Evolutionary conservation across 441 rosid genomes (phyloP).

Genomic region (Eugenia klotzschiana): DNA sequence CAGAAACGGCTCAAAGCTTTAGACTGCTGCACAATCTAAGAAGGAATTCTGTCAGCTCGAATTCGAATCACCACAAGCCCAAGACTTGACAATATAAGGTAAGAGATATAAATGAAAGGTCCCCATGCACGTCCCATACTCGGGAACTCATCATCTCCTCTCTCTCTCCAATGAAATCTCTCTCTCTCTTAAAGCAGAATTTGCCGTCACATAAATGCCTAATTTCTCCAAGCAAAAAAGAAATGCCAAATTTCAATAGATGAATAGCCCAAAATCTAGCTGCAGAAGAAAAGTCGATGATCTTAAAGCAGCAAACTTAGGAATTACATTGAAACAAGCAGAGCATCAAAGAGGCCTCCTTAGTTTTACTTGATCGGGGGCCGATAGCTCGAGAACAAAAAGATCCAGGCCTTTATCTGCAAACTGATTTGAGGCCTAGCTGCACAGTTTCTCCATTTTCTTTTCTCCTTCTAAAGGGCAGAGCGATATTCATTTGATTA

Average conservation of each 20-base stretch:
- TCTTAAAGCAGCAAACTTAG: neutral
- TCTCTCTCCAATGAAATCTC: conserved; percentile 7
- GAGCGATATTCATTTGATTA: neutral
- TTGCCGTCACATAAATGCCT: no score
- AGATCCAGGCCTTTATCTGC: neutral
- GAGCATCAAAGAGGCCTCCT: neutral
- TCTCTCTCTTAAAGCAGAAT: neutral
- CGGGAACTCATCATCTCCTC: conserved; percentile 15
- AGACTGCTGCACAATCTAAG: neutral
- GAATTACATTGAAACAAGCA: neutral
- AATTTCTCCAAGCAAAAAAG: no score
- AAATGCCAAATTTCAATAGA: neutral
- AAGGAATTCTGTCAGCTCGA: neutral
- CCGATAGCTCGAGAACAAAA: neutral
- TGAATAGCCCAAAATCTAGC: neutral
- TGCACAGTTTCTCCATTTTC: neutral
- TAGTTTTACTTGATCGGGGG: neutral
- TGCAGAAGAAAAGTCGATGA: neutral
- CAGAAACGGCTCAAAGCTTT: neutral
- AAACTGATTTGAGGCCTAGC: neutral
- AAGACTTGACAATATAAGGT: neutral
- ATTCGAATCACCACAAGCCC: neutral
- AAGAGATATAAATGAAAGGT: neutral
- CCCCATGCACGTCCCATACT: conserved; percentile 6
- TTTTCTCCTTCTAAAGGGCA: neutral